phyloP scores from a whole-genome alignment of 495 filamentous ascomycete genomes.

The Hyaloscypha hepaticicola region DNA sequence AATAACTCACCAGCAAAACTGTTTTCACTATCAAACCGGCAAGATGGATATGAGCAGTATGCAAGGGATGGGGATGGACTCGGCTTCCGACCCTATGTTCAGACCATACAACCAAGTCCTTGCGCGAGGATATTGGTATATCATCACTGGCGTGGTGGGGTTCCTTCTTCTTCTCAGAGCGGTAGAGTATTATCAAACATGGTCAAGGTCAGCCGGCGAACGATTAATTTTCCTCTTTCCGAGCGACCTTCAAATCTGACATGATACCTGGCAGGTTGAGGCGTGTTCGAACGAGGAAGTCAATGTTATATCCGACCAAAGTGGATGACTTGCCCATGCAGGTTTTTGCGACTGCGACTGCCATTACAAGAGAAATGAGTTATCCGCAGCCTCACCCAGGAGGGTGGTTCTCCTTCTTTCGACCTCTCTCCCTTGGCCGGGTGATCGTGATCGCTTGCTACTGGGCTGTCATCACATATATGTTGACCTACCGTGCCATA shows the following conservation, averaged over 20 bases:
- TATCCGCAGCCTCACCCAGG: constrained; percentile 59
- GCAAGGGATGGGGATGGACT: constrained; percentile 33
- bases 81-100: constrained; percentile 32
- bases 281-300: constrained; percentile 26
- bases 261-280: not conserved
- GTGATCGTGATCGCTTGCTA: constrained; percentile 53
- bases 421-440: constrained; percentile 57
- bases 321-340: constrained; percentile 56
- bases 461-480: constrained; percentile 55
- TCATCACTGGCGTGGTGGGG: constrained; percentile 43
- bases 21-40: not conserved
- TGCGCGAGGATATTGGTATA: constrained; percentile 51
- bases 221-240: too few relatives aligned
- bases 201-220: not conserved
- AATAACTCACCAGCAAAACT: not conserved
- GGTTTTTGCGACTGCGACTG: constrained; percentile 65
- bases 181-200: constrained; percentile 28
- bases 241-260: not conserved
- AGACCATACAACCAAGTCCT: constrained; percentile 40
- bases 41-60: constrained; percentile 34
- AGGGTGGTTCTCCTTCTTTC: constrained; percentile 43
- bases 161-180: constrained; percentile 37
- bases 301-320: constrained; percentile 55
- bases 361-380: constrained; percentile 63
- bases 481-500: constrained; percentile 49